phyloP scores from a whole-genome alignment of 164 flowering plant species.

The Stephania japonica region DNA sequence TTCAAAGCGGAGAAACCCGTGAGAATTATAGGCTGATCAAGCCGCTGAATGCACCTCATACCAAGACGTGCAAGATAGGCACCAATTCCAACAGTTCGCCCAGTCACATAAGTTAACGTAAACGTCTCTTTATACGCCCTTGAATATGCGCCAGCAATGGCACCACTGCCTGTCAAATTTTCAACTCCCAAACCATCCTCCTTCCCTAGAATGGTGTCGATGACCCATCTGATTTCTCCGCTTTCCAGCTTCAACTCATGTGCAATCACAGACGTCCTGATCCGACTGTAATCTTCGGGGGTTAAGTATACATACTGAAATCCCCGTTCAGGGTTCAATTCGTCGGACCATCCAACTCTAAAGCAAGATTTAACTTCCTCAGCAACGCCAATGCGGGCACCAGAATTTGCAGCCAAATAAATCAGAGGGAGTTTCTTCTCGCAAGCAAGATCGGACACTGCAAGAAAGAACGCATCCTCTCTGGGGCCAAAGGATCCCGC shows the following conservation, averaged over 20 bases:
- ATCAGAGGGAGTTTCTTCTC: conserved; percentile 76
- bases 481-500: conserved; percentile 99
- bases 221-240: conserved; percentile 94
- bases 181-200: conserved; percentile 98
- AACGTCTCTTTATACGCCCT: conserved; percentile 96
- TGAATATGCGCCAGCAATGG: conserved; percentile 94
- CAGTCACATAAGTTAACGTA: conserved; percentile 93
- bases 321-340: conserved; percentile 79
- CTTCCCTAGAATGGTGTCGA: conserved; percentile 89
- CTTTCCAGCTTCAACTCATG: conserved; percentile 59
- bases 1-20: conserved; percentile 97
- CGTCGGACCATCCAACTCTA: conserved; percentile 95
- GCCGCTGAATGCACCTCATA: conserved; percentile 98
- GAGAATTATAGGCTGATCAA: conserved; percentile 95
- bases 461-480: conserved; percentile 96
- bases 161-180: conserved; percentile 93
- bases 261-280: conserved; percentile 78
- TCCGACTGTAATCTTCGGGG: conserved; percentile 64
- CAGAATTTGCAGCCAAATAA: conserved; percentile 97
- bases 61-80: conserved; percentile 99
- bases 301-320: conserved; percentile 88
- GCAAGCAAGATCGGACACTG: conserved; percentile 87
- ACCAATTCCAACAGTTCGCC: conserved; percentile 99
- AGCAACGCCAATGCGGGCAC: conserved; percentile 97
- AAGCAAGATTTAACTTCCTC: conserved; percentile 94